Percentiles rank a stretch among this genome's conserved stretches.
These are phyloP conservation scores for Golubevia pallescens DNA, from an alignment of 1,284 basidiomycete genomes.

Conservation along the genomic window DNA sequence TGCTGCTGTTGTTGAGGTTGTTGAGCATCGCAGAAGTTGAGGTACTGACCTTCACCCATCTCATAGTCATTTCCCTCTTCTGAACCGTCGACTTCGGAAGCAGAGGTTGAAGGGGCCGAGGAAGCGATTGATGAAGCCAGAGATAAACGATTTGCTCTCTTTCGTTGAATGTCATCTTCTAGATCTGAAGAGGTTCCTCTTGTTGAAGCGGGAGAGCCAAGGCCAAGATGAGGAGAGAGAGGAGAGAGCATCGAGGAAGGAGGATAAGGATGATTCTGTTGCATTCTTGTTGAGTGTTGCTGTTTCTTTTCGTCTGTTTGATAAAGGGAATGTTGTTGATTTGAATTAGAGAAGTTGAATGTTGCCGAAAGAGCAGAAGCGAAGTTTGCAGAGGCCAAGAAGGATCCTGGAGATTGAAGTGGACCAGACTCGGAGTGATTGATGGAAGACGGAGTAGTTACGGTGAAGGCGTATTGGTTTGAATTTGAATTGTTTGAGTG, in stretches of 20 bases:
- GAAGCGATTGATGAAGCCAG: conserved; percentile 35
- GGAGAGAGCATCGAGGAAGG: not conserved
- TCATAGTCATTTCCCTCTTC: conserved; percentile 5
- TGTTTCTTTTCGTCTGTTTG: conserved; percentile 26
- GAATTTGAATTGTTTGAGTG: conserved; percentile 6
- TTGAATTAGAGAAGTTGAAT: conserved; percentile 26
- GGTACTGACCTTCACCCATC: conserved; percentile 13
- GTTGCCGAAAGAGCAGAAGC: conserved; percentile 23
- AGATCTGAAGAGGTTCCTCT: conserved; percentile 15
- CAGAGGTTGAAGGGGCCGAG: conserved; percentile 34
- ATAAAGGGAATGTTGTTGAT: conserved; percentile 18
- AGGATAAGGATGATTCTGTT: not conserved
- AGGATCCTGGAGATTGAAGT: conserved; percentile 24
- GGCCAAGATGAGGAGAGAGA: not conserved
- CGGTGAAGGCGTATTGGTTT: conserved; percentile 27
- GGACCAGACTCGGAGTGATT: conserved; percentile 27
- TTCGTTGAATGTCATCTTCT: conserved; percentile 25
- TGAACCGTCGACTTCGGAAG: conserved; percentile 25
- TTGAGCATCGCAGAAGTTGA: conserved; percentile 19
- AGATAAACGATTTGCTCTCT: conserved; percentile 37
- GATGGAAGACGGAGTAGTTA: conserved; percentile 13
- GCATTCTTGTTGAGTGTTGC: conserved; percentile 13
- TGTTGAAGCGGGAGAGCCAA: conserved; percentile 10
- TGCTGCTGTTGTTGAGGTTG: not conserved
- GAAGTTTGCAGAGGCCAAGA: conserved; percentile 24